Evolutionary conservation across 768 basidiomycete genomes (phyloP).

Genomic region (Boletus vinaceobasis): DNA sequence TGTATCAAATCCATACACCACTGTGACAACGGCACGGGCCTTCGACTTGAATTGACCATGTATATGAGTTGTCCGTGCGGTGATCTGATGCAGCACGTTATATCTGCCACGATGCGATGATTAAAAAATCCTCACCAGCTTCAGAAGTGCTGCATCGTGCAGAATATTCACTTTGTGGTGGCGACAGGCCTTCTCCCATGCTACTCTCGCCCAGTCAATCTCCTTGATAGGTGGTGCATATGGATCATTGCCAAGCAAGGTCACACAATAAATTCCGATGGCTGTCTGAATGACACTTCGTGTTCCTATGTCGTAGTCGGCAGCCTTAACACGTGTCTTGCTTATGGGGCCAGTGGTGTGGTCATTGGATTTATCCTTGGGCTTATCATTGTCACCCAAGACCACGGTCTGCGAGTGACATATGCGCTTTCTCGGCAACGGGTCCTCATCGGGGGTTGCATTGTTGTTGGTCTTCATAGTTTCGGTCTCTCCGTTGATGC

Average conservation of each 20-base stretch:
- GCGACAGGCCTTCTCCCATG: neutral
- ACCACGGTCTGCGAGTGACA: neutral
- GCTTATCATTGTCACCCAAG: neutral
- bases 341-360: no score
- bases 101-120: neutral
- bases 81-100: neutral
- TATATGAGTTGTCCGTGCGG: neutral
- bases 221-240: neutral
- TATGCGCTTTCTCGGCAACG: neutral
- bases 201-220: neutral
- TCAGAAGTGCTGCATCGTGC: neutral
- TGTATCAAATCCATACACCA: neutral
- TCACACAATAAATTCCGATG: neutral
- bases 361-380: neutral
- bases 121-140: neutral
- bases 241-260: neutral
- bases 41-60: neutral
- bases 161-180: neutral
- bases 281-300: neutral
- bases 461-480: neutral
- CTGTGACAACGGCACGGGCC: neutral
- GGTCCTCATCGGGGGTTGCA: neutral
- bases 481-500: neutral
- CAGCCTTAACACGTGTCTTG: neutral
- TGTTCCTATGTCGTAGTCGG: neutral